A percentile compares a stretch with the other conserved stretches of the same genome.
Evolutionary conservation across 2,329 filamentous ascomycete genomes (phyloP).

Genomic region (Penicillium sp.): DNA sequence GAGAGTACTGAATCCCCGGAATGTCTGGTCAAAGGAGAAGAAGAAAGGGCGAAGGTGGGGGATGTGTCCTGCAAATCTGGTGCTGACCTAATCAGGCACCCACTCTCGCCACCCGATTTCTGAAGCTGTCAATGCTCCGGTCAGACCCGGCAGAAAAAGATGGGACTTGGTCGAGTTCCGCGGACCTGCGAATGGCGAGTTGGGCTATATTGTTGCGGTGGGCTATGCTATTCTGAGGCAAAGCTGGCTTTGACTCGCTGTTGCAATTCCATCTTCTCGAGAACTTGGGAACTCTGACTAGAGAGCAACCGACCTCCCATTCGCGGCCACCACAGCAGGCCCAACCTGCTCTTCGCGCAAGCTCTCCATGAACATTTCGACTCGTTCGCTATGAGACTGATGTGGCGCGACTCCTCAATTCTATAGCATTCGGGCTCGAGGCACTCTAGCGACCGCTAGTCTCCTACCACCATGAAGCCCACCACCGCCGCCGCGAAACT

Average conservation of each 20-base stretch:
- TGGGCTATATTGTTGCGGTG: too few relatives aligned
- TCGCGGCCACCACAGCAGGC: too few relatives aligned
- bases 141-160: constrained; percentile 14
- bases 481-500: constrained; percentile 21
- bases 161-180: too few relatives aligned
- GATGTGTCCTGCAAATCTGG: constrained; percentile 26
- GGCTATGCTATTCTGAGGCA: too few relatives aligned
- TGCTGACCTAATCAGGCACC: constrained; percentile 31
- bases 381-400: constrained; percentile 23
- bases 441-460: not conserved
- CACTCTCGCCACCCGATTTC: constrained; percentile 12
- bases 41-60: constrained; percentile 20
- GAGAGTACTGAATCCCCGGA: constrained; percentile 11
- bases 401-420: constrained; percentile 1
- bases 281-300: too few relatives aligned
- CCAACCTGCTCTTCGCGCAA: too few relatives aligned
- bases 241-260: too few relatives aligned
- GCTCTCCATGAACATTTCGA: constrained; percentile 3
- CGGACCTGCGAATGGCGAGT: too few relatives aligned
- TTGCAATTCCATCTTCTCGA: too few relatives aligned
- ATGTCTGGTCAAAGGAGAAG: constrained; percentile 17
- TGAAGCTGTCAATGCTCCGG: not conserved
- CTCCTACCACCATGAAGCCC: not conserved
- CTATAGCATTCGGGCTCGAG: constrained; percentile 2
- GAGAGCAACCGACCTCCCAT: too few relatives aligned